phyloP scores from a whole-genome alignment of 2,329 filamentous ascomycete species.

The Pseudogymnoascus sp. region DNA sequence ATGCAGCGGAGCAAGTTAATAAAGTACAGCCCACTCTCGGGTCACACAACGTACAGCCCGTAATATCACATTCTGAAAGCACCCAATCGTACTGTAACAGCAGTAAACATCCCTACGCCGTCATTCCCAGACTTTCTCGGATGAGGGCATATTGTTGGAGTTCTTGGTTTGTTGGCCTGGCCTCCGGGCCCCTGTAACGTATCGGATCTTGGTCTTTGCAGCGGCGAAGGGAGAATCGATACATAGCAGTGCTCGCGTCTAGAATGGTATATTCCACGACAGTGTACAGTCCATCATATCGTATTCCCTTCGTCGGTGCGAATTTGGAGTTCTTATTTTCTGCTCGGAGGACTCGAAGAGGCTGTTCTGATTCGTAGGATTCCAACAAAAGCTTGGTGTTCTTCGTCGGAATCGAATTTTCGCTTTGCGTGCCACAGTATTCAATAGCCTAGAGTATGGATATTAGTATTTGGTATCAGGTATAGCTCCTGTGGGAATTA shows the following conservation, averaged over 20 bases:
- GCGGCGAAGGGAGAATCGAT: conserved; percentile 42
- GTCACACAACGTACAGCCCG: neutral
- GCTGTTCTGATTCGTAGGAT: conserved; percentile 30
- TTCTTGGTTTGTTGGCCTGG: conserved; percentile 38
- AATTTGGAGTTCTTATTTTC: conserved; percentile 31
- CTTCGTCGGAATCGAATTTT: conserved; percentile 27
- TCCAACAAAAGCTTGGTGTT: conserved; percentile 39
- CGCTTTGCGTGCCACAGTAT: conserved; percentile 43
- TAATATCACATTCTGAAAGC: neutral
- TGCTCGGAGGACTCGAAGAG: conserved; percentile 46
- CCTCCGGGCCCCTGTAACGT: conserved; percentile 34
- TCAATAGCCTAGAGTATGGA: conserved; percentile 32
- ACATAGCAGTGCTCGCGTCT: conserved; percentile 35
- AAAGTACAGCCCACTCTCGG: neutral
- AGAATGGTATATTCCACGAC: conserved; percentile 34
- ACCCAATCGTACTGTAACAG: neutral
- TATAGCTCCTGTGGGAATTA: neutral
- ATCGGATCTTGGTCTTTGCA: conserved; percentile 39
- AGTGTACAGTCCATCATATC: conserved; percentile 52
- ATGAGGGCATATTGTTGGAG: conserved; percentile 13
- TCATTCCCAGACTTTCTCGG: neutral
- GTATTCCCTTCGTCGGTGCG: conserved; percentile 40
- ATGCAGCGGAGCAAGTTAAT: neutral
- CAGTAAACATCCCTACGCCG: neutral
- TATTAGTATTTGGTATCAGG: neutral